Evolutionary conservation across 2,329 filamentous ascomycete species (phyloP).

Genomic region (Aureobasidium pullulans): DNA sequence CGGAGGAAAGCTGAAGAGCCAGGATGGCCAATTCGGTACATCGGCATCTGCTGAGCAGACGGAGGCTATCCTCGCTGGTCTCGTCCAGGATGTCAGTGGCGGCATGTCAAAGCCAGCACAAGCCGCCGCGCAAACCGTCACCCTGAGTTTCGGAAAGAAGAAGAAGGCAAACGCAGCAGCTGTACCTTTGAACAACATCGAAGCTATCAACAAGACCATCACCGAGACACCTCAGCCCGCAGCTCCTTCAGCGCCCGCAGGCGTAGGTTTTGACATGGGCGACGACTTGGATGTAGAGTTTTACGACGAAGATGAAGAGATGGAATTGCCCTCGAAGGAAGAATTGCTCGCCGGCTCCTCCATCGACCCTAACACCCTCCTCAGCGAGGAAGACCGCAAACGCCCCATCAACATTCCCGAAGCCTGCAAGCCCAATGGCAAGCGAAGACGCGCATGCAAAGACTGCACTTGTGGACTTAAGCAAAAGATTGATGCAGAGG

Average conservation of each 20-base stretch:
- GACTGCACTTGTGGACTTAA: constrained; percentile 95
- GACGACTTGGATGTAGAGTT: constrained; percentile 51
- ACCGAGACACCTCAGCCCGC: constrained; percentile 30
- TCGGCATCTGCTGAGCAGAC: constrained; percentile 46
- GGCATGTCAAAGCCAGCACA: constrained; percentile 59
- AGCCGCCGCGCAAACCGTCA: constrained; percentile 27
- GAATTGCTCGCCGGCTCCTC: constrained; percentile 61
- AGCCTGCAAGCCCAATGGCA: constrained; percentile 82
- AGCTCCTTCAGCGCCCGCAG: constrained; percentile 45
- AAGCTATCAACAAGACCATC: constrained; percentile 29
- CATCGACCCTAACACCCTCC: constrained; percentile 82
- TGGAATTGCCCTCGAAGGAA: constrained; percentile 29
- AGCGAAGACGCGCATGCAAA: constrained; percentile 89
- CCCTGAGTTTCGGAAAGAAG: constrained; percentile 53
- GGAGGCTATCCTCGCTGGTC: constrained; percentile 79
- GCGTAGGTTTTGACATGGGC: constrained; percentile 60
- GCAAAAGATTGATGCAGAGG: constrained; percentile 77
- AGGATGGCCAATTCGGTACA: constrained; percentile 55
- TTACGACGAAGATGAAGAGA: constrained; percentile 27
- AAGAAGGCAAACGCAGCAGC: constrained; percentile 44
- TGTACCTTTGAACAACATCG: constrained; percentile 27
- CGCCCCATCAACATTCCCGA: constrained; percentile 70
- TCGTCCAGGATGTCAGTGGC: constrained; percentile 52
- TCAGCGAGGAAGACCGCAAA: constrained; percentile 78
- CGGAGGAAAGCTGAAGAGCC: constrained; percentile 60